Conservation (phyloP, 495 filamentous ascomycete species). For the Barbatosphaeria neglecta region DNA sequence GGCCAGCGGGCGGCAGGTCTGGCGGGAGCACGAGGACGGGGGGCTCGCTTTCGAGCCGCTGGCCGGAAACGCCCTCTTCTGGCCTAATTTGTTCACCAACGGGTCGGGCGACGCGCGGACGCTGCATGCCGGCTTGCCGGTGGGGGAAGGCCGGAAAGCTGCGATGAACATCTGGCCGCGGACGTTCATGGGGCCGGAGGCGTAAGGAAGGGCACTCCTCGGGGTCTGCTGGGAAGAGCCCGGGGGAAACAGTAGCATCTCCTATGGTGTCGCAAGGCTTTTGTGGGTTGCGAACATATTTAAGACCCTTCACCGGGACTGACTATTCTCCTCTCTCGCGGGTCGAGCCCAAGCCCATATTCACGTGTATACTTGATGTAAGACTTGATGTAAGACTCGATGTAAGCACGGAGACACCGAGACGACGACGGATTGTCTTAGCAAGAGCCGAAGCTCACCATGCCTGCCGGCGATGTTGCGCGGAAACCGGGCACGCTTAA, state of each 20-base stretch:
- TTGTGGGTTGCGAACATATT: no score
- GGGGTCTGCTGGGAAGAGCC: neutral
- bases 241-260: no score
- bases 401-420: no score
- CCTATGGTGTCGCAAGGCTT: no score
- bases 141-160: constrained; percentile 31
- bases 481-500: neutral
- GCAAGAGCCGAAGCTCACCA: neutral
- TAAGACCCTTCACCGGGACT: no score
- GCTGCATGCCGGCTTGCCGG: constrained; percentile 34
- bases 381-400: no score
- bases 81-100: constrained; percentile 33
- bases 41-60: constrained; percentile 35
- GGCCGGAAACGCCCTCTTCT: constrained; percentile 37
- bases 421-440: no score
- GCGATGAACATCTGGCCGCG: constrained; percentile 44
- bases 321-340: no score
- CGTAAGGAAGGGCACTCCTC: neutral
- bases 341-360: no score
- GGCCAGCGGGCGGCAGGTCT: constrained; percentile 3
- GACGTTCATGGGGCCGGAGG: constrained; percentile 17
- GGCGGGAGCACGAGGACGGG: constrained; percentile 28
- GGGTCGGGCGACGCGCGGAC: constrained; percentile 30
- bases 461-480: neutral
- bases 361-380: no score